Conservation (phyloP, 2,329 filamentous ascomycete genomes). For the Botrytis aclada region DNA sequence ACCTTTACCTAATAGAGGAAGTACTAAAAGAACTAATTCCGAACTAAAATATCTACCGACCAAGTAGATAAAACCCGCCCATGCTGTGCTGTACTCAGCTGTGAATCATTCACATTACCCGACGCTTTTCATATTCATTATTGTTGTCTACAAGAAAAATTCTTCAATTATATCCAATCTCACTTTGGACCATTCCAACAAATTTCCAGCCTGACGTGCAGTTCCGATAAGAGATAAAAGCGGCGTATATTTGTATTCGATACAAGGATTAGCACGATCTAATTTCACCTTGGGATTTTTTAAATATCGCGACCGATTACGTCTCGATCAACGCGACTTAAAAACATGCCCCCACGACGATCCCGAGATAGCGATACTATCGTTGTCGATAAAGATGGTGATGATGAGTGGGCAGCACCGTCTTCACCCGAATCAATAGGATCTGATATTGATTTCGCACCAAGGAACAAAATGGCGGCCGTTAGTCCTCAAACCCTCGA, state of each 20-base stretch:
- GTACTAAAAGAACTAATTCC: conserved; percentile 12
- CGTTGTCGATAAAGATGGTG: conserved; percentile 32
- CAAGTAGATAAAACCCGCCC: conserved; percentile 11
- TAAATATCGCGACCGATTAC: conserved; percentile 16
- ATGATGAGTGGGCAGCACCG: conserved; percentile 26
- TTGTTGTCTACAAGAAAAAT: conserved; percentile 4
- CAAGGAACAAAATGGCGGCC: conserved; percentile 20
- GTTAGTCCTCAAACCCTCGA: conserved; percentile 32
- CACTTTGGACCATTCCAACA: conserved; percentile 3
- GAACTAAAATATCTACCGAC: conserved; percentile 16
- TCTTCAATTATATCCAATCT: conserved; percentile 12
- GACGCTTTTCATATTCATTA: conserved; percentile 5
- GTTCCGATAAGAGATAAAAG: conserved; percentile 19
- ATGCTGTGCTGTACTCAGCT: neutral
- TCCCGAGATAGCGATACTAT: conserved; percentile 28
- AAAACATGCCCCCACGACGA: conserved; percentile 17
- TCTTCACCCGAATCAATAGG: conserved; percentile 30
- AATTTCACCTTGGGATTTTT: conserved; percentile 18
- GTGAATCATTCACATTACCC: conserved; percentile 10
- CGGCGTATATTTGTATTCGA: conserved; percentile 2
- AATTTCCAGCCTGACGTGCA: neutral
- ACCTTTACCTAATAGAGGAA: conserved; percentile 10
- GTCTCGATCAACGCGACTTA: conserved; percentile 1
- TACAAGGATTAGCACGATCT: conserved; percentile 17
- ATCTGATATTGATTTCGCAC: conserved; percentile 19